Evolutionary conservation across 495 filamentous ascomycete species (phyloP), one percentile per base, ranked within the genome.

Genomic region (Aspergillus avenaceus): DNA sequence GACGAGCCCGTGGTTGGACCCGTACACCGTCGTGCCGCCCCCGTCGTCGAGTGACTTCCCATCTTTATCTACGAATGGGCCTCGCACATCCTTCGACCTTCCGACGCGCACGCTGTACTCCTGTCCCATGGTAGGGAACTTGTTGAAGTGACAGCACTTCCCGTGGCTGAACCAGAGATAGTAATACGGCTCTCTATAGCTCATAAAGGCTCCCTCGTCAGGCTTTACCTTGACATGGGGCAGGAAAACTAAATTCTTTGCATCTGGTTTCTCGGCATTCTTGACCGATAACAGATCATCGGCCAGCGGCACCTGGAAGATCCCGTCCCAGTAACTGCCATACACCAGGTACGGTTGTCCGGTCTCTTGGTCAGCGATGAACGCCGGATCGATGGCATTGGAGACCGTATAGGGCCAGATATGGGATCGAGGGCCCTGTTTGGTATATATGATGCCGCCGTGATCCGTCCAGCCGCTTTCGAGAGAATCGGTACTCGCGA

Each of bases 81-180:
- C 73, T 0, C 57, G 50, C 8, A 70, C 54, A 26, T 55, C 47
- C 47, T 41, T 52, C 7, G 72, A 69, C 29, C 73, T 56, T 13
- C 76, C 72, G 18, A 77, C 68, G 0, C 67, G 70, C 36, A 79
- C 73, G 45, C 63, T 67, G 53, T 89, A 90, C 73, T 90, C 87
- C 7, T 70, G 62, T 0, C 85, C 84, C 0, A 65, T 54, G 0
- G 66, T 58, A 0, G 86, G 86, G 28, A 69, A 71, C 18, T 52
- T 55, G 13, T 47, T 53, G 13, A 82, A 82, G 3, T 73, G 72
- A 58, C 87, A 91, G 68, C 87, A 91, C 9, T 71, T 60, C 2
- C 87, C 87, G 31, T 78, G 71, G 47, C 80, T 85, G 61, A 82
- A 87, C 72, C 87, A 89, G 2, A 85, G 61, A 55, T 89, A 90